Base-by-base conservation (phyloP, 768 basidiomycete species). In the Zangia roseola region DNA sequence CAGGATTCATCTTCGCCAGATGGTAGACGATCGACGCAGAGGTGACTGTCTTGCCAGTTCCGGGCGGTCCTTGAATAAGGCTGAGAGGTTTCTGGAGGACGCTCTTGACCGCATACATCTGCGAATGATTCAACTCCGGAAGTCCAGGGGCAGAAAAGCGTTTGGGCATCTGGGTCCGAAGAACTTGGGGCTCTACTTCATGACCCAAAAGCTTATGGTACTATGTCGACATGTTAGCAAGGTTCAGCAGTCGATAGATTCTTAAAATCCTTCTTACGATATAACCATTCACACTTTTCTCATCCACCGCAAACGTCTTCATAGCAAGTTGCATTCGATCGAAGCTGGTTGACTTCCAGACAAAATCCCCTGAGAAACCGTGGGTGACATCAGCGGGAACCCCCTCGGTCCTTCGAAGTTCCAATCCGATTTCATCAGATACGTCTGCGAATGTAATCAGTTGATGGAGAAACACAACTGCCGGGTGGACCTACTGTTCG, bases 341-440 rank as follows among this genome's bases (percentile, higher is more conserved):
- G 61, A 99, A 99, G 68, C 95, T 98, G 1, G 97, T 99, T 5
- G 94, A 94, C 71, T 99, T 99, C 97, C 97, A 99, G 5, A 99
- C 95, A 62, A 98, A 99, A 68, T 99, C 97, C n/a, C 88, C 97
- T 0, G 91, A 86, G 61, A 97, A 98, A 58, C 91, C 91, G 64
- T 94, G 92, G 0, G 92, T 93, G 69, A 92, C 83, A 26, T 98
- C 95, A 16, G 86, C 83, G 6, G 97, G 97, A 7, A 95, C 94
- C 14, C 92, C 92, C 57, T 98, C 95, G 2, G 90, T 84, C 40
- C 88, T 77, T 49, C 93, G 78, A 21, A 99, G 75, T 67, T 99
- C 97, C 57, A 99, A 74, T 2, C 86, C 95, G 68, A 99, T 94
- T 72, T 99, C 97, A 65, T 99, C 97, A 13, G 94, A 97, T 16